phyloP scores from a whole-genome alignment of 2,329 filamentous ascomycete genomes.

The Fusarium cyanostomum region DNA sequence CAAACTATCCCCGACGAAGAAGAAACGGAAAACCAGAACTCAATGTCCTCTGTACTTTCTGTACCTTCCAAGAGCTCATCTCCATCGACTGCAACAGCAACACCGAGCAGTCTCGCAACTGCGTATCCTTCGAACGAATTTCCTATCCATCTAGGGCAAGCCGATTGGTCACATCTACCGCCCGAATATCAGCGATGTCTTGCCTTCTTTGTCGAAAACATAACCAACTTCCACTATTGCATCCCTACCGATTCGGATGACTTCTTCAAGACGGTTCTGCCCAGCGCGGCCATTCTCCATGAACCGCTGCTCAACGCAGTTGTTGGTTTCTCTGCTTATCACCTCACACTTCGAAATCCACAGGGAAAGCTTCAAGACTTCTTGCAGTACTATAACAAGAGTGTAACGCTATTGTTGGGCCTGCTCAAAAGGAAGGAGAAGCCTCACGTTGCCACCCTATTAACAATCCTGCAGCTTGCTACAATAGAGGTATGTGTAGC shows the following conservation, averaged over 20 bases:
- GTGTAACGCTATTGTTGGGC: conserved; percentile 78
- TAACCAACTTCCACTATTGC: conserved; percentile 85
- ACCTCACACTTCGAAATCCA: conserved; percentile 76
- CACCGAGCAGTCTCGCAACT: conserved; percentile 46
- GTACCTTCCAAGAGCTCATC: conserved; percentile 60
- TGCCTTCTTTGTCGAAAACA: conserved; percentile 78
- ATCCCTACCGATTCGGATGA: conserved; percentile 74
- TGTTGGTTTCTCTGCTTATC: conserved; percentile 89
- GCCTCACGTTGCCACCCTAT: conserved; percentile 76
- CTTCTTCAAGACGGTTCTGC: conserved; percentile 78
- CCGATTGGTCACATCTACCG: conserved; percentile 67
- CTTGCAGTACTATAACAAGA: conserved; percentile 88
- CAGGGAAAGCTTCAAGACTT: conserved; percentile 82
- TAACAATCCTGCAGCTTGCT: conserved; percentile 90
- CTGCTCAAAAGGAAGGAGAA: conserved; percentile 76
- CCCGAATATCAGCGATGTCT: conserved; percentile 81
- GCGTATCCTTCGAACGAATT: conserved; percentile 43
- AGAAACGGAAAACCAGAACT: conserved; percentile 52
- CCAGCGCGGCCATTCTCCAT: conserved; percentile 75
- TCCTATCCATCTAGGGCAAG: conserved; percentile 38
- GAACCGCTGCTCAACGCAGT: conserved; percentile 87
- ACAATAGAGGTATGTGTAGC: conserved; percentile 79
- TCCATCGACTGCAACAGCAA: conserved; percentile 60
- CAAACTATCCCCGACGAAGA: conserved; percentile 66
- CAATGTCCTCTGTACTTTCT: conserved; percentile 26